phyloP scores from a whole-genome alignment of 352 stramenopile species.

The Hyaloperonospora arabidopsidis region DNA sequence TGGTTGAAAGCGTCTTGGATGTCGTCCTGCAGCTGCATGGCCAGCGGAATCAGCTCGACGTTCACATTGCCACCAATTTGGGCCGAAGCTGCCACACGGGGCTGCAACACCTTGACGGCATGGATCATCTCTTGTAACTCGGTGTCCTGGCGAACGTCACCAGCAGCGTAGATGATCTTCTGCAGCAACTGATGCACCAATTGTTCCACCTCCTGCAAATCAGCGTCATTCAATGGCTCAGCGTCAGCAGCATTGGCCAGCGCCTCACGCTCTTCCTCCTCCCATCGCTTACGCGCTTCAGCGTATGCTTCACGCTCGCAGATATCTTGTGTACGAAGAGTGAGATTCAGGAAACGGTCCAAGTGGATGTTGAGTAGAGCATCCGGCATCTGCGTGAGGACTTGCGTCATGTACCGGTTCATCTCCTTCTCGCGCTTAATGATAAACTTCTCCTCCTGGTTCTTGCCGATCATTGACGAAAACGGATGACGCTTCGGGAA shows the following conservation, averaged over 20 bases:
- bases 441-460: constrained; percentile 88
- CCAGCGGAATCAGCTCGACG: constrained; percentile 80
- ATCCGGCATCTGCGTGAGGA: constrained; percentile 87
- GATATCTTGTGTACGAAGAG: constrained; percentile 79
- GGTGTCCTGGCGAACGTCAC: constrained; percentile 82
- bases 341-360: constrained; percentile 86
- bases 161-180: constrained; percentile 85
- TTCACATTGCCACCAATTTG: constrained; percentile 85
- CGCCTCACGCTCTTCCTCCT: constrained; percentile 83
- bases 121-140: constrained; percentile 88
- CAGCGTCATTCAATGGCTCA: constrained; percentile 78
- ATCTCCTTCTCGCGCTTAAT: constrained; percentile 88
- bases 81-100: constrained; percentile 69
- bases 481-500: constrained; percentile 87
- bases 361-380: constrained; percentile 84
- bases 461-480: constrained; percentile 87
- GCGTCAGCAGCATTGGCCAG: constrained; percentile 78
- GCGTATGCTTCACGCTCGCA: constrained; percentile 84
- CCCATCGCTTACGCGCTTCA: constrained; percentile 80
- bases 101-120: constrained; percentile 81
- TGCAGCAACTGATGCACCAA: constrained; percentile 81
- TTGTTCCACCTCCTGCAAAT: constrained; percentile 85
- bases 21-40: constrained; percentile 87
- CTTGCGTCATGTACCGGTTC: constrained; percentile 88
- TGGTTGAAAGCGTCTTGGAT: constrained; percentile 88